Conservation (phyloP, 176 grass and related monocot genomes). For the Bromus sterilis region DNA sequence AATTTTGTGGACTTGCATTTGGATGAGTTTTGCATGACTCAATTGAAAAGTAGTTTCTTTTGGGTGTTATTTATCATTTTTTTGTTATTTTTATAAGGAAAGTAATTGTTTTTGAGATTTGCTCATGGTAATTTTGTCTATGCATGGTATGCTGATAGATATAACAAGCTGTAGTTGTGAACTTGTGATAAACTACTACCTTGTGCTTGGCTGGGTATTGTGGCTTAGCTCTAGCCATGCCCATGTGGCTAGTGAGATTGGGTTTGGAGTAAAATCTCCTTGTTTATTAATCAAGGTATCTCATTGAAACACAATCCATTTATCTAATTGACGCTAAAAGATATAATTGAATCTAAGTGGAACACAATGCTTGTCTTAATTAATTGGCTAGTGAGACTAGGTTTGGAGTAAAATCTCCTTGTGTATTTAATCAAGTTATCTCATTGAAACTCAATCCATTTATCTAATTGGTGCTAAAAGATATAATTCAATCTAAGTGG, state of each 20-base stretch:
- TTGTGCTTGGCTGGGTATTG: not conserved
- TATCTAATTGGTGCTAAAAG: no score
- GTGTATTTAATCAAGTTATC: no score
- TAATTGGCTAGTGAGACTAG: not conserved
- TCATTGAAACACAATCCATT: no score
- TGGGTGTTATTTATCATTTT: not conserved
- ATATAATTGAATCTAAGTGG: not conserved
- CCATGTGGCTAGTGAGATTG: not conserved
- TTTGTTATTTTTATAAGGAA: not conserved
- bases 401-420: not conserved
- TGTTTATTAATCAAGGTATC: no score
- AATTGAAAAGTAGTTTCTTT: not conserved
- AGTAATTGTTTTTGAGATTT: not conserved
- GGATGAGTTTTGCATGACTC: not conserved
- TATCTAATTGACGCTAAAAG: no score
- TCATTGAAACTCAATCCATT: no score
- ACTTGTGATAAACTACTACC: not conserved
- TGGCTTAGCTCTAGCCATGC: not conserved
- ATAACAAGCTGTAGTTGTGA: not conserved
- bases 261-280: not conserved
- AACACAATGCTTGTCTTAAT: no score
- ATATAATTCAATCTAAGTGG: not conserved
- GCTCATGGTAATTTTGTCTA: not conserved
- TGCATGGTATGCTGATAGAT: not conserved
- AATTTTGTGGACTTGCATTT: not conserved